Evolutionary conservation across 805 yeast species (phyloP).

Genomic region (Nakazawaea sp.): DNA sequence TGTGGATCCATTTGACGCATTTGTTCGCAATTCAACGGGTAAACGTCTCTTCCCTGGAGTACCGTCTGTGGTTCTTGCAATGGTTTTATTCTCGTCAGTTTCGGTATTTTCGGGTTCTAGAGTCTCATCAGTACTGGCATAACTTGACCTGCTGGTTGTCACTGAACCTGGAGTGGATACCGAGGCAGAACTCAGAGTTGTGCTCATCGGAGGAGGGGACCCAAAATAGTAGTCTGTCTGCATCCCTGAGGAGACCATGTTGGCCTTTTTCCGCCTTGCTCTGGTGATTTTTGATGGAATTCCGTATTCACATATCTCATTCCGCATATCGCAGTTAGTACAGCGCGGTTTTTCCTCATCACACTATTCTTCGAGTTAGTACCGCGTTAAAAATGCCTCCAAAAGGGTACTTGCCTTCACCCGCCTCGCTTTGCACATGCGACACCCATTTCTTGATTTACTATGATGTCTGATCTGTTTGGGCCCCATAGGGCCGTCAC

Average conservation of each 20-base stretch:
- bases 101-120: too few relatives aligned
- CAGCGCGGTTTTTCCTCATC: slow-evolving; percentile 5
- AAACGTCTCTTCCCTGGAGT: too few relatives aligned
- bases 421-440: slow-evolving; percentile 5
- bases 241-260: not conserved
- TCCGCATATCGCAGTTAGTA: slow-evolving; percentile 1
- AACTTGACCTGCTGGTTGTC: too few relatives aligned
- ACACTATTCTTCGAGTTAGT: not conserved
- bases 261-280: not conserved
- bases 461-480: not conserved
- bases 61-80: too few relatives aligned
- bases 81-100: too few relatives aligned
- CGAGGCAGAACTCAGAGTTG: too few relatives aligned
- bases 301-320: slow-evolving; percentile 1
- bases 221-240: not conserved
- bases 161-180: too few relatives aligned
- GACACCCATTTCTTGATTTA: slow-evolving; percentile 5
- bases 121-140: not conserved
- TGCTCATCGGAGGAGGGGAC: too few relatives aligned
- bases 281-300: slow-evolving; percentile 4
- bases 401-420: slow-evolving; percentile 3
- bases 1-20: too few relatives aligned
- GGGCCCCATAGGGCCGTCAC: too few relatives aligned
- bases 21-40: too few relatives aligned
- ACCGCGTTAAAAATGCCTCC: too few relatives aligned